phyloP scores from a whole-genome alignment of 192 early-diverging fungal genomes.

The Backusella parvicylindrica region DNA sequence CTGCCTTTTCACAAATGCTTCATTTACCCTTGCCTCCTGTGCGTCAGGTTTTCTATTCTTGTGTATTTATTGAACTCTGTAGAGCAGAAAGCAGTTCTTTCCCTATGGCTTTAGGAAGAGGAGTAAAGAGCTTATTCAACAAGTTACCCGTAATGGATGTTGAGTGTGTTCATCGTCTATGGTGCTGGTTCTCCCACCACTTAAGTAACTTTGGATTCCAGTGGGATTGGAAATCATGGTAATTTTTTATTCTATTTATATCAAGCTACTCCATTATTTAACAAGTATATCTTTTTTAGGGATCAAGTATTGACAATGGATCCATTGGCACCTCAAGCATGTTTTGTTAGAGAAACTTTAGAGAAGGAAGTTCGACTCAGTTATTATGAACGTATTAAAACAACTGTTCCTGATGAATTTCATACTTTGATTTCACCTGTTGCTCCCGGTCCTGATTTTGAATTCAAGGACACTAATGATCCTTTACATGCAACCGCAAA shows the following conservation, averaged over 20 bases:
- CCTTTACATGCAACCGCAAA: slow-evolving; percentile 40
- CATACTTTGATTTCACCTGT: slow-evolving; percentile 51
- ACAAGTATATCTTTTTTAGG: slow-evolving; percentile 32
- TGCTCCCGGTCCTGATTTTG: slow-evolving; percentile 70
- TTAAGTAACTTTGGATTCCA: slow-evolving; percentile 90
- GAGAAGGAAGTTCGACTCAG: slow-evolving; percentile 82
- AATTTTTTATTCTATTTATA: slow-evolving; percentile 13
- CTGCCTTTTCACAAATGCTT: slow-evolving; percentile 48
- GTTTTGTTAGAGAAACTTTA: slow-evolving; percentile 85
- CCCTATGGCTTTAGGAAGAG: slow-evolving; percentile 64
- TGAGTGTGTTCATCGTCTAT: slow-evolving; percentile 79
- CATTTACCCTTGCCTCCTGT: slow-evolving; percentile 47
- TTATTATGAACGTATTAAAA: slow-evolving; percentile 87
- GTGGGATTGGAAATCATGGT: slow-evolving; percentile 90
- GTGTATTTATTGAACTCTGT: slow-evolving; percentile 68
- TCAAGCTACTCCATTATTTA: no score
- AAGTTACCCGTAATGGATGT: slow-evolving; percentile 77
- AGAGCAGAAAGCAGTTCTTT: slow-evolving; percentile 56
- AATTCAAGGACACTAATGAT: slow-evolving; percentile 56
- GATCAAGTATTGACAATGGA: slow-evolving; percentile 48
- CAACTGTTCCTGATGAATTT: slow-evolving; percentile 69
- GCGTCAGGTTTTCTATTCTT: slow-evolving; percentile 71
- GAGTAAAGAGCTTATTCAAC: slow-evolving; percentile 59
- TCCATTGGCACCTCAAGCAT: slow-evolving; percentile 49
- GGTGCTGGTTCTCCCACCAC: slow-evolving; percentile 88